Base-by-base conservation (phyloP, 2,329 filamentous ascomycete genomes). In the Stagonosporopsis rhizophila region DNA sequence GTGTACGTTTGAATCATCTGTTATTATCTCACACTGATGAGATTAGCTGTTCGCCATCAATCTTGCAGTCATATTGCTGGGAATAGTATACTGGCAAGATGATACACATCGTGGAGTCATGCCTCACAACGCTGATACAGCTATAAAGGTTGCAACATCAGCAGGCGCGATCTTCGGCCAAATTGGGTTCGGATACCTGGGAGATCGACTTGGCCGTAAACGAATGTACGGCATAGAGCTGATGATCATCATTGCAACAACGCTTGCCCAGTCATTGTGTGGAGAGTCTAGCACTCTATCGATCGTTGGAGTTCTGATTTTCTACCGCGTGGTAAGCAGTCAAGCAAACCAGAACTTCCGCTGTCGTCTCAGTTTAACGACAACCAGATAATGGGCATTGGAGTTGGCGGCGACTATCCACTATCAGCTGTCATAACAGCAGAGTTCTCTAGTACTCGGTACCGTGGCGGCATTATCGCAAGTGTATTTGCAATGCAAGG, bases 401-500 rank as follows among this genome's bases (percentile, higher is more conserved):
- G 71, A n/a, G 68, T 68, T 0, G 69, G 69, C 20, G 69, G 69
- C 15, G 69, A 71, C 30, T 70, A 94, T 71, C 91, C 91, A 6
- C 81, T 96, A 8, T 91, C 88, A 44, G 89, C 88, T 20, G 89
- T 94, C 62, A 95, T 95, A 68, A 94, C 91, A 6, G 92, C 91
- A 5, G 91, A 95, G 80, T 95, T 95, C 69, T 90, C 91, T 11
- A 93, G 89, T 4, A 94, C 90, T 49, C 92, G 89, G 76, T 93
- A 90, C 87, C 82, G 91, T 75, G 91, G 90, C 64, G 90, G 90
- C 62, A 95, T 95, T 88, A 93, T 96, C 88, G 89, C 86, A 30
- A 83, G 89, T 15, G 91, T 95, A 50, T 95, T 95, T 69, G 89
- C 90, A 64, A 94, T 93, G 89, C 91, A 96, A 75, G 90, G 91